Base-by-base conservation (phyloP, 768 basidiomycete species). In the Inosperma sp. region DNA sequence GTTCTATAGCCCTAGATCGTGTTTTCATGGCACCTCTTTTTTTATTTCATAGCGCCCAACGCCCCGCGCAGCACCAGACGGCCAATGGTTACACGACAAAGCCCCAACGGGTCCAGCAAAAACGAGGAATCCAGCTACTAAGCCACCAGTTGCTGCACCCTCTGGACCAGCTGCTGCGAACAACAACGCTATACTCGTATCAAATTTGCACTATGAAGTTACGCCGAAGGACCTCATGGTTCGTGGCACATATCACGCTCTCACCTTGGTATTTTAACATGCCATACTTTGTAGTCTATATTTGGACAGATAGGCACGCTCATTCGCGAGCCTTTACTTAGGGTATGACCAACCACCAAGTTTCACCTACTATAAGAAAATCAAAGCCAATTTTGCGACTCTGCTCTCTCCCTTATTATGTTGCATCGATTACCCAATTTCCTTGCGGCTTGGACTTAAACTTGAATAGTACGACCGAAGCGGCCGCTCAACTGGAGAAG, bases 401-500 rank as follows among this genome's bases (percentile, higher is more conserved):
- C 58, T 69, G 75, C 60, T 62, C 60, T 59, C 45, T 55, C 50
- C 63, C 53, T 59, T 62, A 49, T 27, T 43, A 44, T 43, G 41
- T 51, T 17, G 61, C 68, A 62, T 66, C 71, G 60, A 65, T 65
- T 62, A 63, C 65, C 68, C 66, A 48, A 54, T 49, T 56, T 55
- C 45, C 39, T 36, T 46, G 71, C 59, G 59, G 59, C 61, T 44
- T 9, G 33, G 14, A 22, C 21, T 12, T 52, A 52, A 57, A 71
- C 73, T 64, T 80, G n/a, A n/a, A n/a, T n/a, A 96, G 93, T 96
- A 93, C 75, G 93, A 96, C 73, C 85, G 88, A 66, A 94, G 93
- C 60, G 93, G 93, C 58, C 88, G 93, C 65, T 95, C 93, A 39
- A 82, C 80, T 16, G 93, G 93, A 53, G 77, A 82, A 59, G 93